Evolutionary conservation across 495 filamentous ascomycete species (phyloP), one percentile per base, ranked within the genome.

Genomic region (Penicillium steckii): DNA sequence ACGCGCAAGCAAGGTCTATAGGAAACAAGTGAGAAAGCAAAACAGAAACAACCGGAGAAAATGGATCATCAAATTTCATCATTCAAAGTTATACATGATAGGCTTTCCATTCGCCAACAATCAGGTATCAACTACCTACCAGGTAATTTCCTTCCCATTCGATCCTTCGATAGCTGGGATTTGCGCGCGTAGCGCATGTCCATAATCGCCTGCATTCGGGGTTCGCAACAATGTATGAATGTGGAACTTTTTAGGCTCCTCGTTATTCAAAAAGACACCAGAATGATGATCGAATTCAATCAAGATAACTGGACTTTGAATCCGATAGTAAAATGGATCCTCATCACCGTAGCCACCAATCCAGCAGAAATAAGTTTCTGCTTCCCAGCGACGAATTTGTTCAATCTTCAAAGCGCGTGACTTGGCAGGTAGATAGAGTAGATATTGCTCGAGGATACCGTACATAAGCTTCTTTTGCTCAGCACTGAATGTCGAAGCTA

Each of bases 231-330:
- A 64, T 0, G 87, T 90, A 64, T 91, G 88, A 29, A 87, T 85
- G 63, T 90, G 87, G 56, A 87, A 91, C 70, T 86, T 88, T 53
- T 83, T 83, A 12, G 88, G 87, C 64, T 84, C 76, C 55, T 77
- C 74, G 57, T 90, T 91, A 1, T 78, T 82, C 66, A 91, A 69
- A 56, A 89, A 91, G 8, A 90, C 87, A 3, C 87, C 88, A 8
- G 83, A 88, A 61, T 92, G 88, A 60, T 88, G 85, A 61, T 92
- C 88, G 65, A 92, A 87, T 75, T 91, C 88, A 42, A 84, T 70
- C 27, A 90, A 67, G 12, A 88, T 70, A 1, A 90, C 85, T 0
- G 87, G 86, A 56, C 80, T 88, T 68, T 90, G 87, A 15, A 92
- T 77, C 3, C 87, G 77, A 57, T 83, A 92, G 60, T 92, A 91